Percentiles rank a stretch among this genome's conserved stretches.
These are phyloP conservation scores for Lichtheimia ornata DNA, from an alignment of 371 early-diverging fungal genomes.

Conservation along the genomic window DNA sequence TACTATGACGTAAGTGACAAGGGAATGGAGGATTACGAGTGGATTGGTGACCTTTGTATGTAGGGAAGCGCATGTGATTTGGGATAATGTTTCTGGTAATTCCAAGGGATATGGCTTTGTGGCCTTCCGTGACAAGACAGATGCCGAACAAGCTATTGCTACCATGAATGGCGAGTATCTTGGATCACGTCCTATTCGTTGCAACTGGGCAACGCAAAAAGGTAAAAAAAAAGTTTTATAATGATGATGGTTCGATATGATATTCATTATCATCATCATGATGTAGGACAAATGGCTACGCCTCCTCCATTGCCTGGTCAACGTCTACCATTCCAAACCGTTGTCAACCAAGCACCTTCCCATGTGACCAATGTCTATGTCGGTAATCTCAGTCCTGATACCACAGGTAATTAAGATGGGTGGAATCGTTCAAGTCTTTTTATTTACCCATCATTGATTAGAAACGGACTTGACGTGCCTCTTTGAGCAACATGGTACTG, in stretches of 20 bases:
- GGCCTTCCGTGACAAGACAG: constrained; percentile 78
- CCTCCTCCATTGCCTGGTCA: constrained; percentile 58
- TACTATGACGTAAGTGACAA: constrained; percentile 57
- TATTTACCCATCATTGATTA: constrained; percentile 17
- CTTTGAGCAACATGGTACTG: constrained; percentile 77
- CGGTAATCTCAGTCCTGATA: constrained; percentile 81
- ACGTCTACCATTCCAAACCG: constrained; percentile 67
- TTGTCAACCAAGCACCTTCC: constrained; percentile 72
- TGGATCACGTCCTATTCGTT: constrained; percentile 63
- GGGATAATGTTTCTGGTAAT: constrained; percentile 78
- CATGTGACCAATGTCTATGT: constrained; percentile 88
- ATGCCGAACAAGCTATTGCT: constrained; percentile 79
- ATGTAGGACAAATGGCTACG: constrained; percentile 48
- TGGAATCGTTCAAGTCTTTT: constrained; percentile 2
- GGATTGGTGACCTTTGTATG: not conserved
- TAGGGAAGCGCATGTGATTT: constrained; percentile 65
- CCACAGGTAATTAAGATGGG: constrained; percentile 55
- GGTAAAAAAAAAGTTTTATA: not conserved
- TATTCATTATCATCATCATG: not conserved
- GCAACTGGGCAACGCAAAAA: constrained; percentile 76
- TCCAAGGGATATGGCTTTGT: constrained; percentile 85
- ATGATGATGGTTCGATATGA: not conserved
- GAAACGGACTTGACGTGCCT: constrained; percentile 74
- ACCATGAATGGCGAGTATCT: constrained; percentile 87
- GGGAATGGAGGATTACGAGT: not conserved